A percentile compares a stretch with the other conserved stretches of the same genome.
Conservation (phyloP, 208 protist species). For the Zelonia costaricensis region DNA sequence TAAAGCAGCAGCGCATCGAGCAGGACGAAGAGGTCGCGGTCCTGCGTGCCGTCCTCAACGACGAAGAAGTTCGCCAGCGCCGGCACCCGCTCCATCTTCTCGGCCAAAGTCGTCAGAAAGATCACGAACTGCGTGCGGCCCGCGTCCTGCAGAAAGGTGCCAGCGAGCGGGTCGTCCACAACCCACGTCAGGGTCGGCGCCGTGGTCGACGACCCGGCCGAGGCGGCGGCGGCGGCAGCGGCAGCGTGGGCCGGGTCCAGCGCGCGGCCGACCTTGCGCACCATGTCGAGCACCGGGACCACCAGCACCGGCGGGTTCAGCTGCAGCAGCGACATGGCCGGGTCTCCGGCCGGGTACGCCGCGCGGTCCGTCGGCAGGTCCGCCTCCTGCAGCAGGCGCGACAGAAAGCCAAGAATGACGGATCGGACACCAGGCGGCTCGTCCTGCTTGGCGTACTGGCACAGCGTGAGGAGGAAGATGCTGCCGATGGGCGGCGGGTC, state of each 20-base stretch:
- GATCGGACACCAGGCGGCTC: slow-evolving; percentile 46
- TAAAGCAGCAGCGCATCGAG: slow-evolving; percentile 53
- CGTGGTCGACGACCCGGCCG: neutral
- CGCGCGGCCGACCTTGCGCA: slow-evolving; percentile 41
- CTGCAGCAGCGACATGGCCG: slow-evolving; percentile 58
- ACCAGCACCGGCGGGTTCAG: slow-evolving; percentile 47
- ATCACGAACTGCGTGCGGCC: slow-evolving; percentile 47
- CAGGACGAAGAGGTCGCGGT: slow-evolving; percentile 30
- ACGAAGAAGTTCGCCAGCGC: slow-evolving; percentile 62
- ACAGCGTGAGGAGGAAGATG: slow-evolving; percentile 66
- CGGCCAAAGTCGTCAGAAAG: slow-evolving; percentile 60
- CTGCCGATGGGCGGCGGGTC: slow-evolving; percentile 43
- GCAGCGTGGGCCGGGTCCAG: slow-evolving; percentile 30
- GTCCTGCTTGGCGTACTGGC: slow-evolving; percentile 78
- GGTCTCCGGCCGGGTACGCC: slow-evolving; percentile 23
- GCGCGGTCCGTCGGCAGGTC: slow-evolving; percentile 51
- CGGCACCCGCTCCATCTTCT: slow-evolving; percentile 64
- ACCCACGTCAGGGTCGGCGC: neutral
- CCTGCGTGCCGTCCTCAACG: slow-evolving; percentile 15
- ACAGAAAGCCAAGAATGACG: slow-evolving; percentile 65
- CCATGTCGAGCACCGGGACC: slow-evolving; percentile 69
- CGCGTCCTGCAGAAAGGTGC: slow-evolving; percentile 22
- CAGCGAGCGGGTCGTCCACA: slow-evolving; percentile 1
- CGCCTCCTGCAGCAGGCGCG: slow-evolving; percentile 44
- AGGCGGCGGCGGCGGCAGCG: neutral